Percentiles rank a stretch among this genome's conserved stretches.
Conservation (phyloP, 306 rosid genomes). For the Comarum palustre region DNA sequence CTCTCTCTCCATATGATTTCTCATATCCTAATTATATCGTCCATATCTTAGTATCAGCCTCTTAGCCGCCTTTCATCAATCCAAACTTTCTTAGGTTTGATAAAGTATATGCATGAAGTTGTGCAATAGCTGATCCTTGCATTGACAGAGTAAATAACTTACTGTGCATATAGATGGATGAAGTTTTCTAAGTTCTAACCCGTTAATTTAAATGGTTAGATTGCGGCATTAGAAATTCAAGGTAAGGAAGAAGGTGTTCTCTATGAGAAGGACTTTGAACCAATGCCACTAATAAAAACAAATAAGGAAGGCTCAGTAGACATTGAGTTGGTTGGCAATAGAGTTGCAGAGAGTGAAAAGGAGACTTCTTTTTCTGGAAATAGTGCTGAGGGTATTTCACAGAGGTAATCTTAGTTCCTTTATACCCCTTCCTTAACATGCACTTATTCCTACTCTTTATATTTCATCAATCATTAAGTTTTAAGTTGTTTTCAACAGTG, state of each 20-base stretch:
- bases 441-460: not conserved
- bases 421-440: not conserved
- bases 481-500: slow-evolving; percentile 11
- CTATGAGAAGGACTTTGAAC: slow-evolving; percentile 20
- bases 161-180: slow-evolving; percentile 7
- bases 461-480: not conserved
- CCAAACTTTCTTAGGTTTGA: not conserved
- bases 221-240: slow-evolving; percentile 22
- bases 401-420: slow-evolving; percentile 28
- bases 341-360: slow-evolving; percentile 23
- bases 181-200: slow-evolving; percentile 4
- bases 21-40: slow-evolving; percentile 8
- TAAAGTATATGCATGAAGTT: not conserved
- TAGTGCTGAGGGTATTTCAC: slow-evolving; percentile 24
- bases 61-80: not conserved
- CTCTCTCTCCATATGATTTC: slow-evolving; percentile 9
- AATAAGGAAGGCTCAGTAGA: slow-evolving; percentile 26
- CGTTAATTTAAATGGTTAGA: slow-evolving; percentile 33
- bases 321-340: slow-evolving; percentile 10
- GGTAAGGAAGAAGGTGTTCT: slow-evolving; percentile 23
- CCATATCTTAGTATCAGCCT: not conserved
- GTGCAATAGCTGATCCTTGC: not conserved
- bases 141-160: not conserved
- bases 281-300: slow-evolving; percentile 1
- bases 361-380: slow-evolving; percentile 20